Evolutionary conservation across 345 rosid genomes (phyloP), one percentile per base, ranked within the genome.

Genomic region (Rhizophora apiculata): DNA sequence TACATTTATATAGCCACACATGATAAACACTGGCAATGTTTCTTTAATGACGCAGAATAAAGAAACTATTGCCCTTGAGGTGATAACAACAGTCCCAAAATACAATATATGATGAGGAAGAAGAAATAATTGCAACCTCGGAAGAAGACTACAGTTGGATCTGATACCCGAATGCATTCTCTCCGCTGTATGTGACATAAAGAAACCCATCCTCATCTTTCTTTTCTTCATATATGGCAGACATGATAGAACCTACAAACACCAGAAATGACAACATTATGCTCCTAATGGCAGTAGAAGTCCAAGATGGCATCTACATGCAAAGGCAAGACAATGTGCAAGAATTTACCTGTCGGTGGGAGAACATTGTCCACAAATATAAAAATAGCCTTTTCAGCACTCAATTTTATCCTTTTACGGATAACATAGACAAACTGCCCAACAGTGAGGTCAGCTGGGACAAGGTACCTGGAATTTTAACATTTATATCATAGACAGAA

Each of bases 131-230:
- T 53, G 48, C 36, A 62, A 60, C 58, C 57, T 27, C 37, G 29
- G 37, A 34, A n/a, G 36, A 30, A 37, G 70, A 43, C 82, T 73
- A 79, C 69, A 39, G 65, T 11, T 21, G 48, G 27, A 68, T 70
- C 72, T 37, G 27, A 26, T 53, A 55, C 60, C 98, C 97, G 15
- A 93, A 93, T 8, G 98, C 86, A 87, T 93, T 93, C 77, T 93
- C 98, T 64, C 97, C 98, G 7, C 98, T 93, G 83, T 93, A 93
- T 24, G 97, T 89, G 49, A 93, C 94, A 69, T 93, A 91, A 27
- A 93, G 98, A 77, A 93, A 93, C 27, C 98, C 98, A 78, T 93
- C 98, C 71, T 91, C 91, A 15, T 93, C 98, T 83, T 93, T 93
- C 83, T 91, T 93, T 70, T 91, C 98, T 60, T 91, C 96, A 43